Percentiles rank a stretch among this genome's conserved stretches.
phyloP scores from a whole-genome alignment of 2,329 filamentous ascomycete species.

The Zymoseptoria ardabiliae region DNA sequence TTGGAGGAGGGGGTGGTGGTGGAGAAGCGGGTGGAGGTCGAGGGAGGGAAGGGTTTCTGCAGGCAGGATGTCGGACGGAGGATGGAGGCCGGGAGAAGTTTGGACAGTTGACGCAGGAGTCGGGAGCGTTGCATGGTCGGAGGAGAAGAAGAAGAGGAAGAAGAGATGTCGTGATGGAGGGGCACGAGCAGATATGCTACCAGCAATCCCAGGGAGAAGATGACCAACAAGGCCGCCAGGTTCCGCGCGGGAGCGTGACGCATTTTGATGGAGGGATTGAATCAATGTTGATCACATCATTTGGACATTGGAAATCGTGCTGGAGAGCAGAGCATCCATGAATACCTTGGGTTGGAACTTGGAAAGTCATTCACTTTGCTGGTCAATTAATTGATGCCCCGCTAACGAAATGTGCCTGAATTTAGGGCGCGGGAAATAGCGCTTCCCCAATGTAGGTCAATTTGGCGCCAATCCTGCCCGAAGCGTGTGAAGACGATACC shows the following conservation, averaged over 20 bases:
- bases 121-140: neutral
- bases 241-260: neutral
- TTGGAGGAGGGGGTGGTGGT: conserved; percentile 11
- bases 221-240: too few species aligned
- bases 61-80: neutral
- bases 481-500: neutral
- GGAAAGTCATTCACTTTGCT: too few species aligned
- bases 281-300: neutral
- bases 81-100: neutral
- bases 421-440: neutral
- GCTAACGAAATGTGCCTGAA: neutral
- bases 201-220: too few species aligned
- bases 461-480: neutral
- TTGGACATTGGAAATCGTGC: too few species aligned
- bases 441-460: neutral
- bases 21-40: neutral
- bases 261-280: neutral
- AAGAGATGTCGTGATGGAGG: neutral
- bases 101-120: neutral
- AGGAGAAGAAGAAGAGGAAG: neutral
- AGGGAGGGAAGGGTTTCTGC: neutral
- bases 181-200: neutral
- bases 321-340: too few species aligned
- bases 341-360: too few species aligned
- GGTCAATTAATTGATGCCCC: too few species aligned